Conservation (phyloP, 2,329 filamentous ascomycete species). For the Didymella lethalis region DNA sequence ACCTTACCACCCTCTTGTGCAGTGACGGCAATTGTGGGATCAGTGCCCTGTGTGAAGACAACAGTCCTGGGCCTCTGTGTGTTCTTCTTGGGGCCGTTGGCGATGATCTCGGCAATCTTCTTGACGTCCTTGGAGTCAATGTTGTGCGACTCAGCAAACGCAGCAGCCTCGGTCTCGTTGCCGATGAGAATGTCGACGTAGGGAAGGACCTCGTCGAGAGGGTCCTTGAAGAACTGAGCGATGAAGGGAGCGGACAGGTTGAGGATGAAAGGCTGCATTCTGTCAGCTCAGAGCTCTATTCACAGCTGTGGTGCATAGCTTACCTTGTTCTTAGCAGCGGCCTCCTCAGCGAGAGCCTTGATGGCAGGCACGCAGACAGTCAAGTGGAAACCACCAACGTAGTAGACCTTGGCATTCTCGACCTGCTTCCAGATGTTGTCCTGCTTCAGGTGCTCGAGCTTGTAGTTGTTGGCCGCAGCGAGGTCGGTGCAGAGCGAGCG, state of each 20-base stretch:
- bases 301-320: slow-evolving; percentile 29
- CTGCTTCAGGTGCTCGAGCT: slow-evolving; percentile 89
- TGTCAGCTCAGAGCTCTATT: slow-evolving; percentile 12
- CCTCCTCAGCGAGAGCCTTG: slow-evolving; percentile 88
- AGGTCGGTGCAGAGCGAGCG: slow-evolving; percentile 94
- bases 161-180: slow-evolving; percentile 92
- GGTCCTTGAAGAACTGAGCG: slow-evolving; percentile 96
- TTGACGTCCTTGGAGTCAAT: slow-evolving; percentile 78
- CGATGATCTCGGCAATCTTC: slow-evolving; percentile 85
- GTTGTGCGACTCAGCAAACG: slow-evolving; percentile 84
- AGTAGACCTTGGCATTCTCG: slow-evolving; percentile 86
- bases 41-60: slow-evolving; percentile 93
- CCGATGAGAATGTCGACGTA: slow-evolving; percentile 98
- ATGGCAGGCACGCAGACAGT: slow-evolving; percentile 94
- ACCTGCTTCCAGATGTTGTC: slow-evolving; percentile 92
- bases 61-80: slow-evolving; percentile 80
- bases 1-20: slow-evolving; percentile 71
- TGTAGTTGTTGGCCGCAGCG: slow-evolving; percentile 96
- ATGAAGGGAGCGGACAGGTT: slow-evolving; percentile 97
- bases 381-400: slow-evolving; percentile 96
- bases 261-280: slow-evolving; percentile 73
- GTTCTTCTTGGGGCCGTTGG: slow-evolving; percentile 93
- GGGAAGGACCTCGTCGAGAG: slow-evolving; percentile 80
- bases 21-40: slow-evolving; percentile 83
- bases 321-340: slow-evolving; percentile 85